Evolutionary conservation across 2,329 filamentous ascomycete genomes (phyloP), one percentile per base, ranked within the genome.

Genomic region (Tolypocladium ovalisporum): DNA sequence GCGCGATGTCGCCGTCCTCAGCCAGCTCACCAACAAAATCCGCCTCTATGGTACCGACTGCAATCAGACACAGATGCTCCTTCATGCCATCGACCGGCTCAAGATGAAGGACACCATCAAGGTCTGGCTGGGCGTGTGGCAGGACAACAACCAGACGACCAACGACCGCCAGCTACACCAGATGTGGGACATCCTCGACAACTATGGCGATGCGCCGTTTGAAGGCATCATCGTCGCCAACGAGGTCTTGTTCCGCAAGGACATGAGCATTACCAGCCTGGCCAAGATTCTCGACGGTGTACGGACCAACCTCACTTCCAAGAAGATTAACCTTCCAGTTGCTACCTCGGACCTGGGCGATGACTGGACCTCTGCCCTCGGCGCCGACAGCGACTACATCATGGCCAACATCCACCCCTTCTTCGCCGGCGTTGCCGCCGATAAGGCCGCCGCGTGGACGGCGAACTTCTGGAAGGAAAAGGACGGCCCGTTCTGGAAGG

Each of bases 321-420:
- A 83, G 66, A 79, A 79, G 22, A 81, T 92, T 64, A 74, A 83
- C 53, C 76, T 97, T 12, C 89, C 89, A 0, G 83, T 97, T 15
- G 89, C 91, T 1, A 96, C 90, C 0, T 91, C 89, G 0, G 93
- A 97, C 69, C 79, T 97, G 0, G 93, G 93, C 32, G 87, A 94
- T 66, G 88, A 93, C 66, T 97, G 93, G 93, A 87, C 84, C 3
- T 67, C 79, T 0, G 76, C 79, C 2, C 81, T 97, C 22, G 88
- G 88, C 0, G 64, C 74, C 4, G 79, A 84, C 55, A 88, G 90
- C 47, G 92, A 97, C 71, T 86, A 89, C 66, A 85, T 97, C 72
- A 97, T 97, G 92, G 88, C 90, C 64, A 97, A 97, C 68, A 89
- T 97, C 56, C 94, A 97, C 69, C 93, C 94, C 0, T 97, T 97